Conservation (phyloP, 179 eudicot genomes). For the Drosera spatulata region DNA sequence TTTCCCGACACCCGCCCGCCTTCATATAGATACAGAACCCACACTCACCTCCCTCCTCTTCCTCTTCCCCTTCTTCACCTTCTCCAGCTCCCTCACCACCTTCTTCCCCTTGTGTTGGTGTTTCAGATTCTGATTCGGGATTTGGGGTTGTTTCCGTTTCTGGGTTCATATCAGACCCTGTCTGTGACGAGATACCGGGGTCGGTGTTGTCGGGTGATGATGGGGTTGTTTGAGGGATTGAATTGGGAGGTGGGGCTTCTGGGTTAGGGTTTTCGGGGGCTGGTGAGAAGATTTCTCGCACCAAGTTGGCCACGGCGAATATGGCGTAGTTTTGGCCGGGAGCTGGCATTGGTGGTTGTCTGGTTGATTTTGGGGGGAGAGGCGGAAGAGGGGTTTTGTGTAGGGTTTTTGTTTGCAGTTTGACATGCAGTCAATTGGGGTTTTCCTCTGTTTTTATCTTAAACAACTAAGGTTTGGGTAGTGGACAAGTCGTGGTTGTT, state of each 20-base stretch:
- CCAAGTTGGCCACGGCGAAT: too few relatives aligned
- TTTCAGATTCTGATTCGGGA: constrained; percentile 9
- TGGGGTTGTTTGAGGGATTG: neutral
- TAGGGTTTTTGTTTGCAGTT: too few relatives aligned
- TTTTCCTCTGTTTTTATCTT: too few relatives aligned
- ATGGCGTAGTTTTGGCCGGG: too few relatives aligned
- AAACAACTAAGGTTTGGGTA: too few relatives aligned
- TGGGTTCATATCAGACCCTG: constrained; percentile 14
- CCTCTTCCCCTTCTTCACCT: constrained; percentile 25
- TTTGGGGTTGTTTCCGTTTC: neutral
- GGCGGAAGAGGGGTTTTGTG: too few relatives aligned
- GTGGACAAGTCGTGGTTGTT: too few relatives aligned
- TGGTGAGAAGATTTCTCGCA: neutral
- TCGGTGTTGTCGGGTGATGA: neutral
- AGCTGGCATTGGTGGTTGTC: too few relatives aligned
- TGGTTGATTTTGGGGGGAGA: too few relatives aligned
- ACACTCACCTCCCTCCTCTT: constrained; percentile 62
- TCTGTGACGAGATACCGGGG: constrained; percentile 11
- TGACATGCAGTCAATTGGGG: too few relatives aligned
- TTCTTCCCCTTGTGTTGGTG: constrained; percentile 1
- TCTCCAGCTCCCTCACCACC: constrained; percentile 9
- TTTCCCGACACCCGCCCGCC: constrained; percentile 62
- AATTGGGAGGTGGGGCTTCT: neutral
- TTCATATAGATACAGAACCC: constrained; percentile 81
- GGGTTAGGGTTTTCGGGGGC: neutral